Evolutionary conservation across 2,329 filamentous ascomycete genomes (phyloP).

Genomic region (Penicillium expansum): DNA sequence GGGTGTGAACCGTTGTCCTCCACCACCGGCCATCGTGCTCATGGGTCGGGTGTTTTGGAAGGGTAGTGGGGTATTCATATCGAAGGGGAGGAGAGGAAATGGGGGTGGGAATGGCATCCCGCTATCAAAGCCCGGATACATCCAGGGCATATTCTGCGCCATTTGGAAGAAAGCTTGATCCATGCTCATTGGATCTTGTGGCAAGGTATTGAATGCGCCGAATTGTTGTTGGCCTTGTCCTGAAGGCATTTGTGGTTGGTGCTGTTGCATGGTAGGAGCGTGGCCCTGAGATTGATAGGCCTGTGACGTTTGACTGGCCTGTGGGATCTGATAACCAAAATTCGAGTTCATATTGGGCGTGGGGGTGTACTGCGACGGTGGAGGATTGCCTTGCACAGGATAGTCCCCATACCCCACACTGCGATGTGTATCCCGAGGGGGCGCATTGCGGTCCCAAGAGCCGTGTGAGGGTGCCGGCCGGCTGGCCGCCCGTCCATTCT

Average conservation of each 20-base stretch:
- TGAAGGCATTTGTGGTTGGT: background rate
- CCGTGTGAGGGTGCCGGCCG: background rate
- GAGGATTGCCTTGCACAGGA: background rate
- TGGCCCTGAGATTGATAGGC: background rate
- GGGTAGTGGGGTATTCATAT: slow-evolving; percentile 6
- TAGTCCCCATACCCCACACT: background rate
- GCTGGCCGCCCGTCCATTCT: background rate
- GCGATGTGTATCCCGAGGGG: background rate
- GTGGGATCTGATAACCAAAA: background rate
- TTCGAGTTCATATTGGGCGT: background rate
- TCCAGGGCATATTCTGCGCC: slow-evolving; percentile 1
- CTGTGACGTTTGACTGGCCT: background rate
- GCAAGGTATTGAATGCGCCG: slow-evolving; percentile 6
- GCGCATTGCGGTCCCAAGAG: background rate
- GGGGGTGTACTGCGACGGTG: background rate
- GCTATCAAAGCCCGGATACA: background rate
- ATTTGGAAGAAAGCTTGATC: slow-evolving; percentile 11
- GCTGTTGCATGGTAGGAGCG: background rate
- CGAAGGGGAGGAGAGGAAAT: slow-evolving; percentile 14
- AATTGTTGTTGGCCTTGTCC: background rate
- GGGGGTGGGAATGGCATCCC: background rate
- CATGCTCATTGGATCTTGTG: slow-evolving; percentile 2
- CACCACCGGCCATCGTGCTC: slow-evolving; percentile 15
- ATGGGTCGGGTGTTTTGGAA: slow-evolving; percentile 14
- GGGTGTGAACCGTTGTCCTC: slow-evolving; percentile 1